These are phyloP conservation scores for Rhytidhysteron rufulum DNA, from an alignment of 2,329 filamentous ascomycete genomes.

Conservation along the genomic window DNA sequence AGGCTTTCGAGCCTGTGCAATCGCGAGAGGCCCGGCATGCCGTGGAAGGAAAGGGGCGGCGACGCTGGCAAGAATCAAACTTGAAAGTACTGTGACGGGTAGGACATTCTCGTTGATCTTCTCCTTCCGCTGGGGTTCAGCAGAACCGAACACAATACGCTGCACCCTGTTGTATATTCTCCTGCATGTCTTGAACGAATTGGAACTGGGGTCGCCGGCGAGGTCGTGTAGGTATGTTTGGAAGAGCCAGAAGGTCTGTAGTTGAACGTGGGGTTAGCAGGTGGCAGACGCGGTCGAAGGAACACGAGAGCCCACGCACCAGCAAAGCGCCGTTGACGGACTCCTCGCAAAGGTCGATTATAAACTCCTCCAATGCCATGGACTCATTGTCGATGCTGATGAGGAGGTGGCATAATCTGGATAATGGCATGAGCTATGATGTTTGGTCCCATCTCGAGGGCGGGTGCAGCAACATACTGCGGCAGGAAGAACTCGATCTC, in stretches of 20 bases:
- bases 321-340: slow-evolving; percentile 79
- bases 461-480: slow-evolving; percentile 36
- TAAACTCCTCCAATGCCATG: slow-evolving; percentile 85
- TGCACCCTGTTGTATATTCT: slow-evolving; percentile 86
- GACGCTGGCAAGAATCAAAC: slow-evolving; percentile 73
- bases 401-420: slow-evolving; percentile 72
- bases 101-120: slow-evolving; percentile 79
- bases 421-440: slow-evolving; percentile 40
- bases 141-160: slow-evolving; percentile 77
- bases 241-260: slow-evolving; percentile 83
- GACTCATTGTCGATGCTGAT: slow-evolving; percentile 88
- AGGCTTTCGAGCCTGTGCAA: slow-evolving; percentile 76
- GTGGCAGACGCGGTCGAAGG: slow-evolving; percentile 16
- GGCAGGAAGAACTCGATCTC: slow-evolving; percentile 92
- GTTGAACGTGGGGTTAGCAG: slow-evolving; percentile 16
- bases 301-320: slow-evolving; percentile 50
- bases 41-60: slow-evolving; percentile 71
- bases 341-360: slow-evolving; percentile 81
- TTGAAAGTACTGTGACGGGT: slow-evolving; percentile 75
- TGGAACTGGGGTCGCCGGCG: slow-evolving; percentile 68
- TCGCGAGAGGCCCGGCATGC: slow-evolving; percentile 75
- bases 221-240: slow-evolving; percentile 85
- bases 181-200: slow-evolving; percentile 76
- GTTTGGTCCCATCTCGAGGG: slow-evolving; percentile 3
- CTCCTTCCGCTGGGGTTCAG: slow-evolving; percentile 65